phyloP scores from a whole-genome alignment of 208 protist species.

The Leishmania tropica region DNA sequence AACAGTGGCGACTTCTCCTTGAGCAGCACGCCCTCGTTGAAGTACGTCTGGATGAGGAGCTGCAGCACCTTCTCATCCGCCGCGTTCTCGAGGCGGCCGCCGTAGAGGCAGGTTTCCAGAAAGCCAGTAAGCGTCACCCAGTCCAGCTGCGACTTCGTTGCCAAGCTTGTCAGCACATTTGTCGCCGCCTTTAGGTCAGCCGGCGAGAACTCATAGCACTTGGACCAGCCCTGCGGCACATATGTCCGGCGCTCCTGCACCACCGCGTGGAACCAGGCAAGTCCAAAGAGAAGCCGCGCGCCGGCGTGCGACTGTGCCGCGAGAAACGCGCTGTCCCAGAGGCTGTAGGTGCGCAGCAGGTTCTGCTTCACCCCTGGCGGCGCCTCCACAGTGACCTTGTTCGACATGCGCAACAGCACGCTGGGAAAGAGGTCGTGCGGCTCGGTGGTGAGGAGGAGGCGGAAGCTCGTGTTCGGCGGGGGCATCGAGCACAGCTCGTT shows the following conservation, averaged over 20 bases:
- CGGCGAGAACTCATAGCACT: constrained; percentile 97
- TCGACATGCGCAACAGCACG: constrained; percentile 92
- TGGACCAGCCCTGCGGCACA: constrained; percentile 97
- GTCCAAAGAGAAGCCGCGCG: constrained; percentile 89
- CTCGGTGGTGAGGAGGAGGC: constrained; percentile 97
- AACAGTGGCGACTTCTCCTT: constrained; percentile 39
- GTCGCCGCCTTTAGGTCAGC: constrained; percentile 94
- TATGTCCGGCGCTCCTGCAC: constrained; percentile 97
- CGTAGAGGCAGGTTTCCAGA: constrained; percentile 95
- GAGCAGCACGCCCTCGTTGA: constrained; percentile 66
- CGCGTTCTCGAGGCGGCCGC: constrained; percentile 95
- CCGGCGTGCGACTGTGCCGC: constrained; percentile 36
- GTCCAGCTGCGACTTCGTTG: constrained; percentile 52
- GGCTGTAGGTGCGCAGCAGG: constrained; percentile 92
- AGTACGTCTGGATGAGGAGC: constrained; percentile 81
- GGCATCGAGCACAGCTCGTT: constrained; percentile 92
- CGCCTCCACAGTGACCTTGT: constrained; percentile 96
- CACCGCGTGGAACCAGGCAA: constrained; percentile 97
- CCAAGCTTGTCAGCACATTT: constrained; percentile 79
- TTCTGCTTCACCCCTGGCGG: constrained; percentile 97
- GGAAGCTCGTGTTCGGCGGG: constrained; percentile 89
- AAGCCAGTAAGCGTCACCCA: constrained; percentile 94
- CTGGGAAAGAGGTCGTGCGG: constrained; percentile 92
- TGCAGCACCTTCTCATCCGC: constrained; percentile 88
- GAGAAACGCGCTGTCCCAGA: constrained; percentile 76